Conservation (phyloP, 192 early-diverging fungal species). For the Linderina pennispora region DNA sequence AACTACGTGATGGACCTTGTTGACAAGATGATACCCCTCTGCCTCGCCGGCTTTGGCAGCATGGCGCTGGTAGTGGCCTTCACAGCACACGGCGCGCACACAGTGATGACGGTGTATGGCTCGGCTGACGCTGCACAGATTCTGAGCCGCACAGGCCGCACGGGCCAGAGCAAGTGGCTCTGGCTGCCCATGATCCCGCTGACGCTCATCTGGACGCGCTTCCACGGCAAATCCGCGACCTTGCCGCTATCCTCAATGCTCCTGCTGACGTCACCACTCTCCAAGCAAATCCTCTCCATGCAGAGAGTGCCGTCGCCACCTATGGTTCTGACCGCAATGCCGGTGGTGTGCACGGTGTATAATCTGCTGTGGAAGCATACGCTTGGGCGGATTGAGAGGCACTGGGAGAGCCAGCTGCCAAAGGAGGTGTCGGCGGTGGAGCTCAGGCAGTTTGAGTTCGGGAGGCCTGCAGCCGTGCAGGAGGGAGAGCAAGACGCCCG, state of each 20-base stretch:
- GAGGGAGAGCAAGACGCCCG: too few relatives aligned
- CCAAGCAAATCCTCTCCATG: constrained; percentile 50
- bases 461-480: constrained; percentile 1
- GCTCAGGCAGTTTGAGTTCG: constrained; percentile 11
- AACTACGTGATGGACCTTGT: constrained; percentile 48
- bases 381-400: constrained; percentile 49
- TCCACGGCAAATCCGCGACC: constrained; percentile 50
- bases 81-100: constrained; percentile 64
- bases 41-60: constrained; percentile 55
- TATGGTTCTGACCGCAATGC: constrained; percentile 54
- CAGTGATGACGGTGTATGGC: constrained; percentile 63
- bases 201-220: constrained; percentile 55
- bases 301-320: constrained; percentile 59
- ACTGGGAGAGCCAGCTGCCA: constrained; percentile 49
- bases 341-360: constrained; percentile 56
- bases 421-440: constrained; percentile 17
- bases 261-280: constrained; percentile 50
- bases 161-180: constrained; percentile 62
- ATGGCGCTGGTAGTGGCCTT: constrained; percentile 57
- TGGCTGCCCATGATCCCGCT: constrained; percentile 55
- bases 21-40: constrained; percentile 56
- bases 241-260: constrained; percentile 59
- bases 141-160: constrained; percentile 48
- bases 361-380: constrained; percentile 50
- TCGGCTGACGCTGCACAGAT: constrained; percentile 53